Evolutionary conservation across 169 alveolate species (phyloP).

Genomic region (Plasmodium cynomolgi): DNA sequence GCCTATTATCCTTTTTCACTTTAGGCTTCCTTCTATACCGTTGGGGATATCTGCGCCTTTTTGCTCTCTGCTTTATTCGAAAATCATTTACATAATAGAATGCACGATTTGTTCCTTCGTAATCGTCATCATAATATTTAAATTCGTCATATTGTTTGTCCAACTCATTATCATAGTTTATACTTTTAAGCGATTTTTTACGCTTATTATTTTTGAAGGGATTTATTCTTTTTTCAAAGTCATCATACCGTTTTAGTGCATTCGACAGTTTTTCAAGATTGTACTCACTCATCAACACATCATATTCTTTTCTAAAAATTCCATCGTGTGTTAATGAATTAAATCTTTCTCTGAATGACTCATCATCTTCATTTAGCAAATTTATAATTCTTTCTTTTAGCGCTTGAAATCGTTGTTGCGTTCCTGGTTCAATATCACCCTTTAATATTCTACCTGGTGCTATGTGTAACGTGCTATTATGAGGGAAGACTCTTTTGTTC

Average conservation of each 20-base stretch:
- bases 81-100: background rate
- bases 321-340: background rate
- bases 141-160: background rate
- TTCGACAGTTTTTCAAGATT: background rate
- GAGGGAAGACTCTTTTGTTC: background rate
- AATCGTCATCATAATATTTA: background rate
- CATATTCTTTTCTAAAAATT: background rate
- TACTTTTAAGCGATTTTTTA: background rate
- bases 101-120: slow-evolving; percentile 1
- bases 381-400: slow-evolving; percentile 16
- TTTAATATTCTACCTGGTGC: slow-evolving; percentile 1
- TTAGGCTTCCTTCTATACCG: background rate
- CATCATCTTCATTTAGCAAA: slow-evolving; percentile 8
- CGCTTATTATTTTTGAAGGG: background rate
- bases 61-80: background rate
- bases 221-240: slow-evolving; percentile 1
- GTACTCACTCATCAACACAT: background rate
- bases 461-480: background rate
- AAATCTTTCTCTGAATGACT: slow-evolving; percentile 5
- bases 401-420: background rate
- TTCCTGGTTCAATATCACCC: background rate
- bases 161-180: background rate
- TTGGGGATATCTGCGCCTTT: background rate
- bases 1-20: background rate
- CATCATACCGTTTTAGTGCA: slow-evolving; percentile 1